A percentile compares a stretch with the other conserved stretches of the same genome.
Conservation (phyloP, 768 basidiomycete genomes). For the Leucocoprinus leucothites region DNA sequence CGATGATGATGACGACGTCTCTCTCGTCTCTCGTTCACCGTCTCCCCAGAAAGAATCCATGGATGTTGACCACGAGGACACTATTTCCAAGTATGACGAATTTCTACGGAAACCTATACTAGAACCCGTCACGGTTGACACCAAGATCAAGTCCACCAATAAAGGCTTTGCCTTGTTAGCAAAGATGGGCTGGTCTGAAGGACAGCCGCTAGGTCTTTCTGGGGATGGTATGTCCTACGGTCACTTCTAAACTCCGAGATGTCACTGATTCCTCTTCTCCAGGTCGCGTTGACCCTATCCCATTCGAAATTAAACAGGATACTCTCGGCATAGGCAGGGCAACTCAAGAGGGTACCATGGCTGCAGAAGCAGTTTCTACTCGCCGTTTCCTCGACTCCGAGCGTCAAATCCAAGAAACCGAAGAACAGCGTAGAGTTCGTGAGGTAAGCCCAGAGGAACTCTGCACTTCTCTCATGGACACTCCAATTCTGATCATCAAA, state of each 20-base stretch:
- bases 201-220: slow-evolving; percentile 72
- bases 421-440: slow-evolving; percentile 68
- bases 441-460: slow-evolving; percentile 64
- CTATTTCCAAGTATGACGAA: slow-evolving; percentile 63
- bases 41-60: slow-evolving; percentile 56
- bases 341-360: slow-evolving; percentile 78
- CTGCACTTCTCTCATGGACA: not conserved
- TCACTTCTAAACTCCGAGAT: not conserved
- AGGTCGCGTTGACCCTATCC: slow-evolving; percentile 84
- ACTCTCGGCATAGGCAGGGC: slow-evolving; percentile 77
- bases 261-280: slow-evolving; percentile 4
- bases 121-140: slow-evolving; percentile 79
- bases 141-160: slow-evolving; percentile 74
- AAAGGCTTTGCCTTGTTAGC: slow-evolving; percentile 79
- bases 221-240: slow-evolving; percentile 55
- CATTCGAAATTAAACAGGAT: slow-evolving; percentile 77
- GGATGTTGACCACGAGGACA: slow-evolving; percentile 42
- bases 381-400: slow-evolving; percentile 80
- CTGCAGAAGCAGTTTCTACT: slow-evolving; percentile 81
- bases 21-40: slow-evolving; percentile 71
- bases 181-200: slow-evolving; percentile 82
- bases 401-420: slow-evolving; percentile 75
- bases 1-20: slow-evolving; percentile 68
- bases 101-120: slow-evolving; percentile 45
- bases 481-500: slow-evolving; percentile 1